Evolutionary conservation across 1,139 yeast species (phyloP).

Genomic region (Yamadazyma siamensis): DNA sequence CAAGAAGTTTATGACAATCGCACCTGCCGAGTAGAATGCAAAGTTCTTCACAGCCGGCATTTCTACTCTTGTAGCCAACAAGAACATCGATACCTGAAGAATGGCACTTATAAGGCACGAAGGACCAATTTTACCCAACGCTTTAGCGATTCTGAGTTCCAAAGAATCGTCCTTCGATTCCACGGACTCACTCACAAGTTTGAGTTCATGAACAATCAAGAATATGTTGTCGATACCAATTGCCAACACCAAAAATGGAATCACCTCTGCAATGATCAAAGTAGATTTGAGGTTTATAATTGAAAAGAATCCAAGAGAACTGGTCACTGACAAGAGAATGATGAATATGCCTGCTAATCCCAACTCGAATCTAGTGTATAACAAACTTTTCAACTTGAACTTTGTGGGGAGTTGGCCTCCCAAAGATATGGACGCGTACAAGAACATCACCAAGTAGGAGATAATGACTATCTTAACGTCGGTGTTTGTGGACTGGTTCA

Average conservation of each 20-base stretch:
- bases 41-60: slow-evolving; percentile 97
- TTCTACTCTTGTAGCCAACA: slow-evolving; percentile 72
- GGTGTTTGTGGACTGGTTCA: slow-evolving; percentile 76
- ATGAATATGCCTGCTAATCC: slow-evolving; percentile 82
- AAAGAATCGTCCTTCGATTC: slow-evolving; percentile 20
- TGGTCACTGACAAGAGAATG: slow-evolving; percentile 72
- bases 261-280: slow-evolving; percentile 90
- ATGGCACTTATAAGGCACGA: slow-evolving; percentile 76
- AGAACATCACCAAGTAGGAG: slow-evolving; percentile 85
- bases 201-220: slow-evolving; percentile 75
- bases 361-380: slow-evolving; percentile 65
- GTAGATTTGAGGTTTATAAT: slow-evolving; percentile 77
- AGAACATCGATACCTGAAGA: slow-evolving; percentile 74
- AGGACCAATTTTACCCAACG: slow-evolving; percentile 79
- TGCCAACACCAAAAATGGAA: slow-evolving; percentile 90
- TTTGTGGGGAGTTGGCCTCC: slow-evolving; percentile 52
- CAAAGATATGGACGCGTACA: slow-evolving; percentile 81
- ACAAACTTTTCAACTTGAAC: slow-evolving; percentile 29
- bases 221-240: slow-evolving; percentile 95
- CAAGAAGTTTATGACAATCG: slow-evolving; percentile 70
- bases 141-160: slow-evolving; percentile 52
- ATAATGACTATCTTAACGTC: slow-evolving; percentile 68
- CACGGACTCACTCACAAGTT: slow-evolving; percentile 44
- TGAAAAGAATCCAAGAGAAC: slow-evolving; percentile 83
- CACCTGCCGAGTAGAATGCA: slow-evolving; percentile 87